Evolutionary conservation across 2,329 filamentous ascomycete species (phyloP), one percentile per base, ranked within the genome.

Genomic region (Fusarium sp.): DNA sequence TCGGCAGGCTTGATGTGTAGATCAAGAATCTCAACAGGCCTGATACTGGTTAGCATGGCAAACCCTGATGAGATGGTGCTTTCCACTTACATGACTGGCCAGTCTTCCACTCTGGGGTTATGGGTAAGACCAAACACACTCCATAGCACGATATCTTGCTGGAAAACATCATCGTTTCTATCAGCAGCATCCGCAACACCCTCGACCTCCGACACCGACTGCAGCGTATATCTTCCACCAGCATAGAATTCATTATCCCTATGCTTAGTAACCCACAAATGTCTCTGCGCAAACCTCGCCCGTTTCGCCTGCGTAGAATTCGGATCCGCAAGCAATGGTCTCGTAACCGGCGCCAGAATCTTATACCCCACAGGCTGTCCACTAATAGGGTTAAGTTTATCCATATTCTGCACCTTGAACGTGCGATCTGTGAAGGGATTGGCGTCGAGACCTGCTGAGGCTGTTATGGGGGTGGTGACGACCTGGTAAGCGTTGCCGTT

Each of bases 341-440:
- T 82, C 3, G 81, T 82, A 1, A 81, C 70, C 4, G 80, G 80
- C 9, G 83, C 78, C 6, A 83, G 76, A 4, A 89, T 78, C 64
- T 86, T 86, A 79, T 85, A 88, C 0, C 83, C 85, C 6, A 87
- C 82, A 0, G 85, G 82, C 14, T 82, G 85, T 10, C 82, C 81
- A 7, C 84, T 85, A 14, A 84, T 80, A 0, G 81, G 79, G 67
- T 88, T 88, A 10, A 70, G 76, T n/a, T 79, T 77, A 7, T 72
- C 72, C 49, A 82, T 78, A 72, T 88, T 89, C 64, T 86, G 79
- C 11, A 88, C 82, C 66, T 87, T 87, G 80, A 87, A 86, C 3
- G 82, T 78, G 10, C 86, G 81, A 66, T 89, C 88, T 57, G 81
- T 84, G 44, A 79, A 75, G 3, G 86, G 84, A 41, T 85, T 85